These are phyloP conservation scores for Talaromyces sp. DNA, from an alignment of 2,329 filamentous ascomycete species.

Conservation along the genomic window DNA sequence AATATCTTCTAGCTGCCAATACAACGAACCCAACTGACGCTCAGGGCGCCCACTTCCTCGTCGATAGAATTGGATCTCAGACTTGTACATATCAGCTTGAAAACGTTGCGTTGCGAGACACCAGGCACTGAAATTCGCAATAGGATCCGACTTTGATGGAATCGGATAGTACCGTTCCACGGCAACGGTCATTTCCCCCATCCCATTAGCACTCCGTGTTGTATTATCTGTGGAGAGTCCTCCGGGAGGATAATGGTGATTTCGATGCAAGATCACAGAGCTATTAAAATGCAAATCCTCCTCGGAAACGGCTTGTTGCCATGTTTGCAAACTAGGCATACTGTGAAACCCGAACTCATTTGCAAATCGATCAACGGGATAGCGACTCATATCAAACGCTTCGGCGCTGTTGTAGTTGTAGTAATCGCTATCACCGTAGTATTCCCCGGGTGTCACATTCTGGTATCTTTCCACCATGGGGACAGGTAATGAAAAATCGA, in stretches of 20 bases:
- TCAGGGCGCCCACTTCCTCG: conserved; percentile 54
- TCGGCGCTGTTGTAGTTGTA: conserved; percentile 54
- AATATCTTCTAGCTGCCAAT: conserved; percentile 63
- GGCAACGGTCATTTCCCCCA: conserved; percentile 55
- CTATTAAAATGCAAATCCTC: conserved; percentile 55
- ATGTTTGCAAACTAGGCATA: conserved; percentile 57
- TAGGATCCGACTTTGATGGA: conserved; percentile 48
- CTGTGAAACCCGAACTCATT: conserved; percentile 62
- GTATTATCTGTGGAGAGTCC: conserved; percentile 44
- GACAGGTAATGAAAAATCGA: conserved; percentile 50
- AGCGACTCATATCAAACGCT: conserved; percentile 52
- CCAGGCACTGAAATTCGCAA: conserved; percentile 59
- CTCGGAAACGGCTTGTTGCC: conserved; percentile 50
- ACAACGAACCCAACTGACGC: conserved; percentile 55
- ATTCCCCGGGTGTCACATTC: conserved; percentile 47
- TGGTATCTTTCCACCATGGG: conserved; percentile 55
- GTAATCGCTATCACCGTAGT: conserved; percentile 58
- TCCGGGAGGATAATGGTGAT: conserved; percentile 55
- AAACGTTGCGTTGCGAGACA: conserved; percentile 59
- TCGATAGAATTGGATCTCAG: conserved; percentile 58
- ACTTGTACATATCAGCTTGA: conserved; percentile 59
- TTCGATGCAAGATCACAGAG: conserved; percentile 50
- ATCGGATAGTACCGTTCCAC: conserved; percentile 54
- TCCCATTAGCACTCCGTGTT: conserved; percentile 28
- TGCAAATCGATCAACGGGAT: conserved; percentile 56